These are phyloP conservation scores for Cornus suecica DNA, from an alignment of 148 eudicot genomes.

Conservation along the genomic window DNA sequence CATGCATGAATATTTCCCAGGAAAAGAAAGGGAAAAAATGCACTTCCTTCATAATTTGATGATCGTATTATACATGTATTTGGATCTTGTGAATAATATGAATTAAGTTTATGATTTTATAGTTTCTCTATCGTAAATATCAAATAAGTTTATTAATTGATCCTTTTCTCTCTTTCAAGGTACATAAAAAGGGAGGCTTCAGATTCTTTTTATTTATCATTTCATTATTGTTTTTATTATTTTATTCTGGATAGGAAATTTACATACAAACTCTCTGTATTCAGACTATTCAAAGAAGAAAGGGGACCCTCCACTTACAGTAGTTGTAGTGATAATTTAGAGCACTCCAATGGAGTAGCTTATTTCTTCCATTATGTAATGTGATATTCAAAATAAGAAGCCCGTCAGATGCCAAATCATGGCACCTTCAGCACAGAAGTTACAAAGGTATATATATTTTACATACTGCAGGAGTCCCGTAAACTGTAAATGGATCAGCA, in stretches of 20 bases:
- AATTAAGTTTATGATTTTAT: not conserved
- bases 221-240: no score
- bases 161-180: not conserved
- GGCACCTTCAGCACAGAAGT: not conserved
- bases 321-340: not conserved
- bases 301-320: not conserved
- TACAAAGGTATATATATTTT: not conserved
- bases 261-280: not conserved
- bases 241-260: not conserved
- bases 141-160: not conserved
- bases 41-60: not conserved
- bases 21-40: not conserved
- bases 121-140: no score
- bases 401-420: not conserved
- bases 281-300: not conserved
- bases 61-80: not conserved
- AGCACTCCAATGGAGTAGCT: not conserved
- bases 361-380: not conserved
- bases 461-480: not conserved
- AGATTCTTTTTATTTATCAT: not conserved
- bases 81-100: not conserved
- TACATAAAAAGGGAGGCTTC: not conserved
- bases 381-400: not conserved
- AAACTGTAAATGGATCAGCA: not conserved
- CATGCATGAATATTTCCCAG: slow-evolving; percentile 1